Percentiles rank a stretch among this genome's conserved stretches.
These are phyloP conservation scores for Andrographis paniculata DNA, from an alignment of 305 asterid species.

Conservation along the genomic window DNA sequence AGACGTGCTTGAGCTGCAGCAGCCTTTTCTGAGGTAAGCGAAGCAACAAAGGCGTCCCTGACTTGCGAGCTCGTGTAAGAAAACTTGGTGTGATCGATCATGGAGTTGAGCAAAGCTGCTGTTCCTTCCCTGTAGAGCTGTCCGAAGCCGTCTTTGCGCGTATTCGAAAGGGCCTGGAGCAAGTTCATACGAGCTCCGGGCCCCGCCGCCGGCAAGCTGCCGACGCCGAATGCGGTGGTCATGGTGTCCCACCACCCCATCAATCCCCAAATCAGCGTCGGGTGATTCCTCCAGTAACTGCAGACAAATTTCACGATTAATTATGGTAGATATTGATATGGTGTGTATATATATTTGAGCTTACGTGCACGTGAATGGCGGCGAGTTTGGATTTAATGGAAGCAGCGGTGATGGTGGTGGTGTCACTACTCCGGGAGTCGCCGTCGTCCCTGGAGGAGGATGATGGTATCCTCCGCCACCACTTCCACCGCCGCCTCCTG, in stretches of 20 bases:
- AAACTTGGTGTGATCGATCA: constrained; percentile 36
- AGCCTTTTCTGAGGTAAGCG: constrained; percentile 54
- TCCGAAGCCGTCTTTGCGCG: constrained; percentile 53
- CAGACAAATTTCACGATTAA: neutral
- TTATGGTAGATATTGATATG: too few species aligned
- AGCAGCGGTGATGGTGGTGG: constrained; percentile 39
- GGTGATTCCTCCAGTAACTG: constrained; percentile 86
- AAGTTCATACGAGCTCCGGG: constrained; percentile 41
- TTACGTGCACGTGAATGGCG: constrained; percentile 80
- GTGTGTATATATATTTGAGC: too few species aligned
- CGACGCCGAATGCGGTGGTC: constrained; percentile 45
- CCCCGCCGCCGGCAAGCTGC: constrained; percentile 30
- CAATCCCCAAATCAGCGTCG: constrained; percentile 55
- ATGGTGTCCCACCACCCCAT: constrained; percentile 64
- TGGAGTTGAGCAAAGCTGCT: constrained; percentile 75
- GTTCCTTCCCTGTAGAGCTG: constrained; percentile 80
- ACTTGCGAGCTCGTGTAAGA: constrained; percentile 63
- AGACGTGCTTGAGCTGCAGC: constrained; percentile 68
- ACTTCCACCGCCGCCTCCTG: constrained; percentile 2
- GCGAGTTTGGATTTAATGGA: constrained; percentile 49
- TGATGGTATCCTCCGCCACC: constrained; percentile 21
- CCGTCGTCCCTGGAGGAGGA: constrained; percentile 27
- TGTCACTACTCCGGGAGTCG: constrained; percentile 19
- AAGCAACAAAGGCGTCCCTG: constrained; percentile 42
- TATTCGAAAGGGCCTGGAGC: constrained; percentile 59